A percentile compares a stretch with the other conserved stretches of the same genome.
Conservation (phyloP, 768 basidiomycete genomes). For the Steccherinum ochraceum region DNA sequence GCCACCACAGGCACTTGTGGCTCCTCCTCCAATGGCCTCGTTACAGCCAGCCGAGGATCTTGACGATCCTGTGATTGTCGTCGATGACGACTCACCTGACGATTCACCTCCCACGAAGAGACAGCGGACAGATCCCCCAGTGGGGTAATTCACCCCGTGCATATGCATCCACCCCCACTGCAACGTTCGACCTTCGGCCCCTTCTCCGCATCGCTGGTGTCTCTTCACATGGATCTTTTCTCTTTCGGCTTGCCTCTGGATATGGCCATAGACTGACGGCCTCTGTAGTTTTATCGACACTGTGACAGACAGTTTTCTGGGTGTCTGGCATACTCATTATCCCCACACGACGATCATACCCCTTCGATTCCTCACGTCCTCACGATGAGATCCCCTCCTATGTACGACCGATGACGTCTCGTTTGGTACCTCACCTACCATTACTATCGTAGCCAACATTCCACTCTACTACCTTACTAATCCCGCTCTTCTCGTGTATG, state of each 20-base stretch:
- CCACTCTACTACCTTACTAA: slow-evolving; percentile 9
- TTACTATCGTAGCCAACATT: not conserved
- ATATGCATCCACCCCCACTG: no score
- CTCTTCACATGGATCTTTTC: no score
- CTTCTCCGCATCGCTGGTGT: no score
- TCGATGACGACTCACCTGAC: slow-evolving; percentile 49
- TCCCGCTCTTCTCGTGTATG: no score
- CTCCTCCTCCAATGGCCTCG: slow-evolving; percentile 6
- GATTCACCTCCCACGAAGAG: slow-evolving; percentile 31
- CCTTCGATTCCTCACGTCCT: not conserved
- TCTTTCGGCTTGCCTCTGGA: not conserved
- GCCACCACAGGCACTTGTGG: slow-evolving; percentile 25
- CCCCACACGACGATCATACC: not conserved
- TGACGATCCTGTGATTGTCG: slow-evolving; percentile 36
- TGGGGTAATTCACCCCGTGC: no score
- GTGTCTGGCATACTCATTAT: not conserved
- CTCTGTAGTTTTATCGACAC: not conserved
- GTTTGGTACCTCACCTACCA: not conserved
- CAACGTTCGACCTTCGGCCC: no score
- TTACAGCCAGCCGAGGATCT: slow-evolving; percentile 16
- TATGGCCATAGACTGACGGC: not conserved
- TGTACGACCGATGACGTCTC: not conserved
- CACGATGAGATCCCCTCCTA: not conserved
- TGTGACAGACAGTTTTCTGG: not conserved
- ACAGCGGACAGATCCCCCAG: slow-evolving; percentile 50